These are phyloP conservation scores for Aurifilum marmelostoma DNA, from an alignment of 2,329 filamentous ascomycete genomes.

Conservation along the genomic window DNA sequence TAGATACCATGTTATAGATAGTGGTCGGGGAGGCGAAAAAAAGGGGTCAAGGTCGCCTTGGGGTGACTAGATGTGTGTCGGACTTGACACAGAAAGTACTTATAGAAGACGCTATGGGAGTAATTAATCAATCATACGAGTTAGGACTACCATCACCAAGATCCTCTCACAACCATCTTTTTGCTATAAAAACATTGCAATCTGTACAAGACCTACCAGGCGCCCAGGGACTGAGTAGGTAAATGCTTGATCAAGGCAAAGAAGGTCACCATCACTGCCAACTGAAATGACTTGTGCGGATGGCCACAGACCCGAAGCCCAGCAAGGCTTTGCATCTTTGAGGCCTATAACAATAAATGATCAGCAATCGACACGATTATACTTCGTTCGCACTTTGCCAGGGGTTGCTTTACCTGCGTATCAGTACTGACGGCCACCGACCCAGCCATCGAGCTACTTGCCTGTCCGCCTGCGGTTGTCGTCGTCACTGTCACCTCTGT, in stretches of 20 bases:
- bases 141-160: not conserved
- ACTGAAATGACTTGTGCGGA: not conserved
- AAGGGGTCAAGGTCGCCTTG: not conserved
- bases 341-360: no score
- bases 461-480: not conserved
- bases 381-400: not conserved
- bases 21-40: no score
- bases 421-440: not conserved
- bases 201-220: not conserved
- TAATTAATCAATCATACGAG: not conserved
- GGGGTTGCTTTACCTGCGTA: not conserved
- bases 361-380: not conserved
- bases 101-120: not conserved
- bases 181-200: no score
- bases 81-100: no score
- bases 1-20: no score
- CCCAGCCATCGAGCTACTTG: not conserved
- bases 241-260: not conserved
- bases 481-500: not conserved
- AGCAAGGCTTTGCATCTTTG: not conserved
- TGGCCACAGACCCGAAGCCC: not conserved
- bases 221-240: not conserved
- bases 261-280: slow-evolving; percentile 6
- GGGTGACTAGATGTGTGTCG: not conserved
- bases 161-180: not conserved